Evolutionary conservation across 208 protist species (phyloP).

Genomic region (Crithidia sp.): DNA sequence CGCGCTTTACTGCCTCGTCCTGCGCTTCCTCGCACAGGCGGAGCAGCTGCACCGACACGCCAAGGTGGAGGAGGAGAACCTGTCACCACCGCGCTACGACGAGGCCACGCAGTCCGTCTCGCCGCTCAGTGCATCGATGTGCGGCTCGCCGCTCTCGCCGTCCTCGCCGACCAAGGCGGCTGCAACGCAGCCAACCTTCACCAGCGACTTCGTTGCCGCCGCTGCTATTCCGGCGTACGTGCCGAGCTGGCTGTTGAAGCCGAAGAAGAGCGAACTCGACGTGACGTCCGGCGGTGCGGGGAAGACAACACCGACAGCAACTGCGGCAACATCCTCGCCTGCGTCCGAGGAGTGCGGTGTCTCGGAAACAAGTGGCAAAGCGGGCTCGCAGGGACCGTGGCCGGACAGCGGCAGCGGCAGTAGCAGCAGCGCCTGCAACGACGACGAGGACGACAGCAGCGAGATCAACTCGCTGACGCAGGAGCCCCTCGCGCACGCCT

Average conservation of each 20-base stretch:
- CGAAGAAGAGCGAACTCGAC: not conserved
- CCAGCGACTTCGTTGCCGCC: not conserved
- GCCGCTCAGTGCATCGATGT: not conserved
- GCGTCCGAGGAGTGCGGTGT: not conserved
- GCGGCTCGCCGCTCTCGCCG: slow-evolving; percentile 8
- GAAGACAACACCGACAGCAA: no score
- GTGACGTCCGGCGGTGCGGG: no score
- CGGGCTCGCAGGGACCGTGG: not conserved
- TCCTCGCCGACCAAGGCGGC: not conserved
- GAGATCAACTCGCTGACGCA: slow-evolving; percentile 28
- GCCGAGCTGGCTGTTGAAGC: slow-evolving; percentile 15
- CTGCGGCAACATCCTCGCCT: not conserved
- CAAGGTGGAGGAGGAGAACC: slow-evolving; percentile 18
- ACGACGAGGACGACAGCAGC: slow-evolving; percentile 3
- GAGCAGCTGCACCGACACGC: slow-evolving; percentile 31
- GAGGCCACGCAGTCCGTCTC: slow-evolving; percentile 17
- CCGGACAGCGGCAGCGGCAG: not conserved
- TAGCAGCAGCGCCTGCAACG: not conserved
- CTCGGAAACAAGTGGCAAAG: no score
- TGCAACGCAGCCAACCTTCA: not conserved
- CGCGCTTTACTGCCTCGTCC: slow-evolving; percentile 62
- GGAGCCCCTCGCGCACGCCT: slow-evolving; percentile 19
- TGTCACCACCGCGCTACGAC: slow-evolving; percentile 33
- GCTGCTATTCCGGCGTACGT: slow-evolving; percentile 13
- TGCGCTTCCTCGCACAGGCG: slow-evolving; percentile 52